Base-by-base conservation (phyloP, 1,284 basidiomycete species). In the Puccinia hordei region DNA sequence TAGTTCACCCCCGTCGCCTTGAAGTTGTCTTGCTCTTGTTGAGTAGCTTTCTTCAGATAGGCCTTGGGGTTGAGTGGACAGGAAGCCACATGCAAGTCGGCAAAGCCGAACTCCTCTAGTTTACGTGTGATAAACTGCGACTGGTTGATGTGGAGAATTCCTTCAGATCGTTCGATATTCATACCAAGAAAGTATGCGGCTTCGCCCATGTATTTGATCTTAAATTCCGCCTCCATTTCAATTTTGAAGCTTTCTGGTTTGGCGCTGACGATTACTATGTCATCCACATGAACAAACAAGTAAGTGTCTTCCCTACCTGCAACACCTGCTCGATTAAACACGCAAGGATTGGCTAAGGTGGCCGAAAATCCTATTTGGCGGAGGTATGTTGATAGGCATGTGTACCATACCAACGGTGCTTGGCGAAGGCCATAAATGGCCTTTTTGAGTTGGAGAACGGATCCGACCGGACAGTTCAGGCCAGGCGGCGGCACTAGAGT, bases 341-440 rank as follows among this genome's bases (percentile, higher is more conserved):
- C 55, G 19, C 55, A 59, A 59, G 55, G 55, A 15, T 68, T 33
- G 38, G 44, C 19, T 1, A 38, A 1, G 38, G 33, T 35, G 15
- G 15, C 13, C 1, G 2, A 15, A n/a, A 68, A 68, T 38, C 13
- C 65, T 10, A 68, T 68, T 35, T 15, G 22, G 9, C 22, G 1
- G 12, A 68, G 33, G 12, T 12, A 68, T 1, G 5, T 41, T 13
- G n/a, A 24, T 10, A 68, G 15, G n/a, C n/a, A n/a, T n/a, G n/a
- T n/a, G n/a, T n/a, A n/a, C n/a, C n/a, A n/a, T n/a, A n/a, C n/a
- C n/a, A 13, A 35, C 5, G 69, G 24, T 19, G 69, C 35, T 46
- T 72, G 69, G n/a, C 53, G 46, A 10, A 72, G 46, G 1, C 69
- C 46, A 51, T 72, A 72, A n/a, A 72, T 12, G 1, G 69, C 69